phyloP scores from a whole-genome alignment of 1,284 basidiomycete species.

The Grifola frondosa region DNA sequence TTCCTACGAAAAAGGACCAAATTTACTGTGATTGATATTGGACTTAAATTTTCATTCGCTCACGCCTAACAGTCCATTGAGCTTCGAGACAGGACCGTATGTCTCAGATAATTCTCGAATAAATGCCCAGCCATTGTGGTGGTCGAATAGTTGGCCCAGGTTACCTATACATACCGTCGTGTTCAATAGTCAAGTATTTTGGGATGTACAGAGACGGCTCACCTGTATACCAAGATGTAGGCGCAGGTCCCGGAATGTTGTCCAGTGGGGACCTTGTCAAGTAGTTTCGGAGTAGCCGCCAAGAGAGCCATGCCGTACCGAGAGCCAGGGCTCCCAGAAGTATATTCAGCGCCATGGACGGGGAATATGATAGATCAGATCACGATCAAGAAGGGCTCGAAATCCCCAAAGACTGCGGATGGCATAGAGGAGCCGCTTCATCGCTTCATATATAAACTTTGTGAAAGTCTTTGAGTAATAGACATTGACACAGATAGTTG shows the following conservation, averaged over 20 bases:
- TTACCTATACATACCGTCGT: slow-evolving; percentile 11
- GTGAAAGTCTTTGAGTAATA: not conserved
- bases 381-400: no score
- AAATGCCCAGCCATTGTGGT: slow-evolving; percentile 22
- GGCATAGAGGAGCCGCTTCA: no score
- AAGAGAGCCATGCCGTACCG: slow-evolving; percentile 6
- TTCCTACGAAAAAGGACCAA: not conserved
- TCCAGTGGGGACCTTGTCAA: slow-evolving; percentile 4
- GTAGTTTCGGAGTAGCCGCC: slow-evolving; percentile 3
- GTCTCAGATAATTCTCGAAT: slow-evolving; percentile 15
- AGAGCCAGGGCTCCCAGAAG: slow-evolving; percentile 1
- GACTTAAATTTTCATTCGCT: not conserved
- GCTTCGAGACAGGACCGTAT: slow-evolving; percentile 19
- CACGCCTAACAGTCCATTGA: slow-evolving; percentile 26
- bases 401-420: no score
- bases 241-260: slow-evolving; percentile 6
- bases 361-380: not conserved
- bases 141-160: slow-evolving; percentile 13
- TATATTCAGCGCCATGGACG: not conserved
- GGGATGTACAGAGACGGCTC: not conserved
- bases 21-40: not conserved
- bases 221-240: slow-evolving; percentile 4
- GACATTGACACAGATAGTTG: slow-evolving; percentile 1
- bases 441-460: not conserved
- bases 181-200: not conserved